phyloP scores from a whole-genome alignment of 441 rosid genomes.

The Metrosideros polymorpha region DNA sequence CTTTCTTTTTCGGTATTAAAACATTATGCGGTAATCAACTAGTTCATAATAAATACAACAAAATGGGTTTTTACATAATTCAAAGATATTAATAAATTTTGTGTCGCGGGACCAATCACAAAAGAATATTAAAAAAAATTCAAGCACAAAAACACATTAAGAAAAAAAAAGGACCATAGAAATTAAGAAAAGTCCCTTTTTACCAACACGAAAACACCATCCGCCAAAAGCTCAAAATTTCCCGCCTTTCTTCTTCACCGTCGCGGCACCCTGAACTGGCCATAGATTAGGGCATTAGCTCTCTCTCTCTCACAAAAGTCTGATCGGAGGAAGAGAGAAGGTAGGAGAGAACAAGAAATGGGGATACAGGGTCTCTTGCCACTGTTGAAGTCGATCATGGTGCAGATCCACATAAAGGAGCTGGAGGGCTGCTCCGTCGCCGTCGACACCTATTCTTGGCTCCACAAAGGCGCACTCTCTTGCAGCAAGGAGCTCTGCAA shows the following conservation, averaged over 20 bases:
- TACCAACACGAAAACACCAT: not conserved
- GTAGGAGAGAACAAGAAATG: conserved; percentile 19
- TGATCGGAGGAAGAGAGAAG: not conserved
- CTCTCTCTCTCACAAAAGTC: not conserved
- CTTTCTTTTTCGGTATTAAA: not conserved
- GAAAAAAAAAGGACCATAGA: not conserved
- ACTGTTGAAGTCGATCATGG: conserved; percentile 76
- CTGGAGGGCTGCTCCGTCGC: conserved; percentile 73
- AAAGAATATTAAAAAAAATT: not conserved
- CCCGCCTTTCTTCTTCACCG: not conserved
- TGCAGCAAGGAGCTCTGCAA: conserved; percentile 85
- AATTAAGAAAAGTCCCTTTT: not conserved
- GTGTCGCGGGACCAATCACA: not conserved
- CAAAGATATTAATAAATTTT: not conserved
- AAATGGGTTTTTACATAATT: not conserved
- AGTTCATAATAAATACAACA: not conserved
- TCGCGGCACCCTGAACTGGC: not conserved
- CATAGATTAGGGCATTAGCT: not conserved
- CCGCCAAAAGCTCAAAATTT: not conserved
- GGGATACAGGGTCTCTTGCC: conserved; percentile 95
- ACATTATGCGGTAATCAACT: fast-evolving
- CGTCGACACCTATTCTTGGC: conserved; percentile 92
- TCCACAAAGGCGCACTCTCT: conserved; percentile 84
- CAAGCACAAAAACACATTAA: not conserved
- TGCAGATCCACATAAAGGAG: conserved; percentile 61